Evolutionary conservation across 192 early-diverging fungal genomes (phyloP).

Genomic region (Umbelopsis sp.): DNA sequence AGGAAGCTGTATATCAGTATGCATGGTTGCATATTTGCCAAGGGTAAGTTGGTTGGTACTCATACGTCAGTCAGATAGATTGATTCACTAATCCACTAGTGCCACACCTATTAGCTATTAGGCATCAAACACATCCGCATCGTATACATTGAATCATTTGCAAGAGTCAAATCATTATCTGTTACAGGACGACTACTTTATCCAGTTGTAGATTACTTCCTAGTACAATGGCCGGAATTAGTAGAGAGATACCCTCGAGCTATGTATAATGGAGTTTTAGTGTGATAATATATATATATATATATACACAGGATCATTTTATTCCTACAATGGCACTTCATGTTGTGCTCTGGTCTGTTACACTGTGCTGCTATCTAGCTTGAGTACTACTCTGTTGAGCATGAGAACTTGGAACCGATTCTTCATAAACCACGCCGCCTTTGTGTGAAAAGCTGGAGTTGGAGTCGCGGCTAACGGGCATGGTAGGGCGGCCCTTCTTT

Average conservation of each 20-base stretch:
- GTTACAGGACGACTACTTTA: conserved; percentile 84
- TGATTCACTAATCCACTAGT: not conserved
- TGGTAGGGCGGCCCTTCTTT: not conserved
- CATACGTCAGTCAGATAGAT: not conserved
- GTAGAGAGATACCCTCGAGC: conserved; percentile 54
- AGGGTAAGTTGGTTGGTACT: conserved; percentile 41
- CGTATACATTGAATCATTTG: conserved; percentile 92
- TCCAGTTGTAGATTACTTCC: conserved; percentile 76
- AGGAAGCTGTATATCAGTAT: conserved; percentile 81
- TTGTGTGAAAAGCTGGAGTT: conserved; percentile 6
- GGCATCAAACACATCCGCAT: conserved; percentile 59
- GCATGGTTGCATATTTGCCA: conserved; percentile 59
- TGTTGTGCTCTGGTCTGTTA: not conserved
- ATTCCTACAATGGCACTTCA: not conserved
- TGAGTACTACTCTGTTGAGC: not conserved
- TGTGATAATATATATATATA: conserved; percentile 38
- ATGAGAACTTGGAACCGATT: not conserved
- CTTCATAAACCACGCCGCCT: not conserved
- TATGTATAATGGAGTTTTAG: conserved; percentile 64
- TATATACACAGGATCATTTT: not conserved
- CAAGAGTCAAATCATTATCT: conserved; percentile 84
- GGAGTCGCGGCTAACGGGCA: not conserved
- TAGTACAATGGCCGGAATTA: conserved; percentile 90
- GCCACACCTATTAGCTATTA: conserved; percentile 42
- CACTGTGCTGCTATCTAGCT: not conserved